Evolutionary conservation across 495 filamentous ascomycete species (phyloP).

Genomic region (Penicillium waksmanii): DNA sequence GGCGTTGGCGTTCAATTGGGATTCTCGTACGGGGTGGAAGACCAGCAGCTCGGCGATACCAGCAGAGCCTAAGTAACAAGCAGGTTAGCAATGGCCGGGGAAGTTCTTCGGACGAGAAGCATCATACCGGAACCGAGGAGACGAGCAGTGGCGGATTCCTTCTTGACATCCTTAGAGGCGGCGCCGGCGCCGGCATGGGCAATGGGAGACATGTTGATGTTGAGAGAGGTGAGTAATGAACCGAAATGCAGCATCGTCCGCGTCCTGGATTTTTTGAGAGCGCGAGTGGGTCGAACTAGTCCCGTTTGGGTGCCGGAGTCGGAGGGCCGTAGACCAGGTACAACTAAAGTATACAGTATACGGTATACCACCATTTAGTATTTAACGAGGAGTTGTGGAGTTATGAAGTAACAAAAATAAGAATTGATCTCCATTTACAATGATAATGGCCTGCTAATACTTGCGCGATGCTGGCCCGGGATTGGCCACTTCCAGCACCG

Average conservation of each 20-base stretch:
- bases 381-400: not conserved
- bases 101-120: not conserved
- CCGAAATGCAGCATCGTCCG: constrained; percentile 24
- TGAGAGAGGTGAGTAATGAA: constrained; percentile 19
- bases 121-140: constrained; percentile 85
- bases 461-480: too few relatives aligned
- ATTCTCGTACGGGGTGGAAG: constrained; percentile 82
- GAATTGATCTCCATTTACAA: not conserved
- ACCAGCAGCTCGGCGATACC: constrained; percentile 95
- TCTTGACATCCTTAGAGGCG: constrained; percentile 71
- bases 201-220: constrained; percentile 54
- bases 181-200: constrained; percentile 50
- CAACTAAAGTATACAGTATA: not conserved
- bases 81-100: constrained; percentile 23
- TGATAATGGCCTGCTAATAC: too few relatives aligned
- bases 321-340: constrained; percentile 10
- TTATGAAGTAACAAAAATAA: not conserved
- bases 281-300: constrained; percentile 32
- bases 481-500: not conserved
- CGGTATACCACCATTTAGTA: not conserved
- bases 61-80: constrained; percentile 67
- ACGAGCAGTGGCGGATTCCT: constrained; percentile 85
- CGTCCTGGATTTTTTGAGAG: constrained; percentile 30
- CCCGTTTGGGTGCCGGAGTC: constrained; percentile 33
- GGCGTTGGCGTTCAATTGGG: not conserved